Percentiles rank a stretch among this genome's conserved stretches.
phyloP scores from a whole-genome alignment of 768 basidiomycete species.

The Mycena kentingensis region DNA sequence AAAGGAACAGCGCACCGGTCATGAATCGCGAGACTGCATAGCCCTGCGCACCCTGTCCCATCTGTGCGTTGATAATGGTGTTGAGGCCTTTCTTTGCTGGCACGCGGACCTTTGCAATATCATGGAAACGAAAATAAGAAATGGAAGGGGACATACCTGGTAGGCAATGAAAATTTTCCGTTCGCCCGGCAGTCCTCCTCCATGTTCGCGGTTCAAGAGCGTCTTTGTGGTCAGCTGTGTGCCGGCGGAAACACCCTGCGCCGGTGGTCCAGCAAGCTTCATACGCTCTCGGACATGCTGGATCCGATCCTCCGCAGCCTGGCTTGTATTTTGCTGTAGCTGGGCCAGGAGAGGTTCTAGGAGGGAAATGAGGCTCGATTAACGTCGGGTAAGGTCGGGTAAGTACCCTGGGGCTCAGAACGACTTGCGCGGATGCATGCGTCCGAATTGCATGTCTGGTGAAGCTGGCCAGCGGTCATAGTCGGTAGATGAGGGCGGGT shows the following conservation, averaged over 20 bases:
- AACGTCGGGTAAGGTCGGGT: too few relatives aligned
- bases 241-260: not conserved
- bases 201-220: not conserved
- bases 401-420: too few relatives aligned
- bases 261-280: not conserved
- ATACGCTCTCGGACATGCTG: not conserved
- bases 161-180: not conserved
- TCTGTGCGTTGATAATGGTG: not conserved
- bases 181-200: not conserved
- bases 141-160: not conserved
- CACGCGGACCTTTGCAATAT: not conserved
- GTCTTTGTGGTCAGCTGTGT: not conserved
- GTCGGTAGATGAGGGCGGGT: conserved; percentile 5
- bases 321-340: too few relatives aligned
- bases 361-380: too few relatives aligned
- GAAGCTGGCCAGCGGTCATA: not conserved
- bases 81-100: not conserved
- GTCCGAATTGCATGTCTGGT: not conserved
- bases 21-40: conserved; percentile 1
- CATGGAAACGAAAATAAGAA: not conserved
- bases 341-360: too few relatives aligned
- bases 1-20: not conserved
- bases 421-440: not conserved
- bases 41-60: not conserved
- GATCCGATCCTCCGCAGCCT: not conserved